These are phyloP conservation scores for Fraxinus dipetala DNA, from an alignment of 305 asterid genomes.

Conservation along the genomic window DNA sequence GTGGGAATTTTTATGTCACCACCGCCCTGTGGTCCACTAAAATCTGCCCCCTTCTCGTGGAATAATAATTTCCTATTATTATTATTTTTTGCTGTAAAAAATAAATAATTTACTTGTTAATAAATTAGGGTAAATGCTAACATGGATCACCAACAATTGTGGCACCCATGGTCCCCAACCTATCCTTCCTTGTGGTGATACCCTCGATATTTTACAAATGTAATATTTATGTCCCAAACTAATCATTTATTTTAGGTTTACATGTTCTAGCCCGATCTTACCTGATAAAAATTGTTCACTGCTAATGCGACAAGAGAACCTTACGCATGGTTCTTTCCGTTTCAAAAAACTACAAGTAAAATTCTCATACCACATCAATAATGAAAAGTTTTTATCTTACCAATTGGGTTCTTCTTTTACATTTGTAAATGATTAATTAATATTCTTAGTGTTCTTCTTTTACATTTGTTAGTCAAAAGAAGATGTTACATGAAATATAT, in stretches of 20 bases:
- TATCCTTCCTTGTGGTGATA: background rate
- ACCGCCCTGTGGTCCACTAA: background rate
- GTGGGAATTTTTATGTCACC: background rate
- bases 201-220: background rate
- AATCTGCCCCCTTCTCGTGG: background rate
- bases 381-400: no score
- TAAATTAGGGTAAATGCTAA: background rate
- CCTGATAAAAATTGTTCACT: no score
- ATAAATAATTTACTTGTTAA: background rate
- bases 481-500: background rate
- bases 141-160: background rate
- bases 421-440: background rate
- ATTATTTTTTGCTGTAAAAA: background rate
- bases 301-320: background rate
- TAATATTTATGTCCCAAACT: background rate
- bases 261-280: background rate
- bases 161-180: background rate
- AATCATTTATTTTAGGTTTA: no score
- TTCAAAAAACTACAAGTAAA: no score
- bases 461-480: background rate
- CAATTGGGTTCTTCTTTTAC: background rate
- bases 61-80: background rate
- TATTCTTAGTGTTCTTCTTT: background rate
- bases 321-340: no score
- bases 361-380: background rate